Percentiles rank a stretch among this genome's conserved stretches.
Conservation (phyloP, 371 early-diverging fungal species). For the Haplosporangium sp. region DNA sequence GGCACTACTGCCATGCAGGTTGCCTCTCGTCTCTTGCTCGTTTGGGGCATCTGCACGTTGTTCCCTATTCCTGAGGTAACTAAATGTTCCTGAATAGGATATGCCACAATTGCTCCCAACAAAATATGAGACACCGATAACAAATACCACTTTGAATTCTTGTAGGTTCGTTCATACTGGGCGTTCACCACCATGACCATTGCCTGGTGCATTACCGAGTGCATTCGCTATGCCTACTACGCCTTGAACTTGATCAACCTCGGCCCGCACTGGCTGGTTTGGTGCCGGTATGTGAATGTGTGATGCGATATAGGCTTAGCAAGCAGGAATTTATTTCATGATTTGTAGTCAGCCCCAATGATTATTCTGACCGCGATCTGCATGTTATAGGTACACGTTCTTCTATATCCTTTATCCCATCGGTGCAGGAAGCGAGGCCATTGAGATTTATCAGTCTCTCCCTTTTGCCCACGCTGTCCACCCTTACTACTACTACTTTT, state of each 20-base stretch:
- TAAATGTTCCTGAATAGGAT: neutral
- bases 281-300: constrained; percentile 64
- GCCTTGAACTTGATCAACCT: constrained; percentile 71
- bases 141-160: neutral
- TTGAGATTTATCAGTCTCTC: constrained; percentile 79
- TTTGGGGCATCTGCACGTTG: constrained; percentile 81
- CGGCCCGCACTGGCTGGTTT: constrained; percentile 67
- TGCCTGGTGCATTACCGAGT: constrained; percentile 94
- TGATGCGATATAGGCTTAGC: constrained; percentile 5
- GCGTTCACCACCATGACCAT: constrained; percentile 86
- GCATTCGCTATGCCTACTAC: constrained; percentile 90
- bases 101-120: neutral
- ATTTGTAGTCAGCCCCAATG: constrained; percentile 24
- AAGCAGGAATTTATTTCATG: neutral
- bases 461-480: constrained; percentile 69
- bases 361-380: constrained; percentile 27
- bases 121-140: neutral
- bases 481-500: constrained; percentile 64
- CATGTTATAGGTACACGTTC: constrained; percentile 77
- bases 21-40: constrained; percentile 84
- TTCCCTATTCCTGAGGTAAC: constrained; percentile 72
- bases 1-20: constrained; percentile 88
- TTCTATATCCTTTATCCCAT: constrained; percentile 92
- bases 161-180: constrained; percentile 68
- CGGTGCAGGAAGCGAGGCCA: constrained; percentile 88